Percentiles rank a stretch among this genome's conserved stretches.
phyloP scores from a whole-genome alignment of 2,329 filamentous ascomycete species.

The Phyllosticta capitalensis region DNA sequence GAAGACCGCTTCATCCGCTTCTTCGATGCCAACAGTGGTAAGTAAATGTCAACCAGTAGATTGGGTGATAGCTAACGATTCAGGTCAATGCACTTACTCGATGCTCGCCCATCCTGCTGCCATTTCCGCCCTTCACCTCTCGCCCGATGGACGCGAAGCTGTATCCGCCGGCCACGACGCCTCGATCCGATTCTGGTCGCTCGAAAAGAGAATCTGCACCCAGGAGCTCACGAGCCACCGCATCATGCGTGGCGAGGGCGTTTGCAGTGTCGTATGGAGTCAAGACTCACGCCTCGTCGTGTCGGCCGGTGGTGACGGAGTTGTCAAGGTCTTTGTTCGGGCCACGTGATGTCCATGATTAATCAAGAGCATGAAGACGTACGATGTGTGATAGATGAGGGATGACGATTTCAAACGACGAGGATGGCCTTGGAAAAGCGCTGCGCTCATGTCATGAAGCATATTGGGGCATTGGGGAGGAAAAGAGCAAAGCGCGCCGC shows the following conservation, averaged over 20 bases:
- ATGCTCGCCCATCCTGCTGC: conserved; percentile 95
- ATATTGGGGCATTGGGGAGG: not conserved
- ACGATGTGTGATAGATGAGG: not conserved
- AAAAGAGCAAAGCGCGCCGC: not conserved
- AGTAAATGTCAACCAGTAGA: conserved; percentile 29
- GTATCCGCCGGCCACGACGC: conserved; percentile 95
- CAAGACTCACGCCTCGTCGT: conserved; percentile 92
- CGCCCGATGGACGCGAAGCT: conserved; percentile 85
- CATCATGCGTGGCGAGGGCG: conserved; percentile 90
- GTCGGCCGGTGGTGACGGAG: conserved; percentile 85
- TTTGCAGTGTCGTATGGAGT: conserved; percentile 92
- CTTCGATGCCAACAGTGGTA: conserved; percentile 98
- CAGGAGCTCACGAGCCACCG: conserved; percentile 92
- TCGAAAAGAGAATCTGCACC: conserved; percentile 90
- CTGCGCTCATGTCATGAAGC: not conserved
- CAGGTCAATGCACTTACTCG: conserved; percentile 97
- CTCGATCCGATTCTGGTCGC: conserved; percentile 89
- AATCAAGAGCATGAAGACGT: not conserved
- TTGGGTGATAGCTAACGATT: not conserved
- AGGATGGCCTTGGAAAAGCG: not conserved
- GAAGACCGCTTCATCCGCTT: conserved; percentile 94
- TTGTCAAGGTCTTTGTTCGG: conserved; percentile 74
- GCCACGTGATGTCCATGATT: not conserved
- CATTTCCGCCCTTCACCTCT: conserved; percentile 84
- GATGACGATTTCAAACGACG: not conserved